Conservation (phyloP, 164 flowering plant species). For the Santalum album region DNA sequence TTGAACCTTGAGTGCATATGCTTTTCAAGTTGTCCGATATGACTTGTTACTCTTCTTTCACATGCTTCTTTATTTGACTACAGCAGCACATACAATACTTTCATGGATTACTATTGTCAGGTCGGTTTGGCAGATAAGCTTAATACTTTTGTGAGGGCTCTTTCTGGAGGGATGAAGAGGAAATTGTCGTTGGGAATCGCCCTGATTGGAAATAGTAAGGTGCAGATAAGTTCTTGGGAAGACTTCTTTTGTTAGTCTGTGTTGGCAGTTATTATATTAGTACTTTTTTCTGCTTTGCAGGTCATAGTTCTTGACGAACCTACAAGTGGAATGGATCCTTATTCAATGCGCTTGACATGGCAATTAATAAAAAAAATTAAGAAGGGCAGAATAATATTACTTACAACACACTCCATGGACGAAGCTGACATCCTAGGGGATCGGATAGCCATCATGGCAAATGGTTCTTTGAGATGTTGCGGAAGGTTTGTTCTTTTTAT, state of each 20-base stretch:
- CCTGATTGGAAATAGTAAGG: slow-evolving; percentile 94
- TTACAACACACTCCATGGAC: slow-evolving; percentile 99
- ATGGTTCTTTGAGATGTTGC: slow-evolving; percentile 93
- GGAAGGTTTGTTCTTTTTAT: slow-evolving; percentile 55
- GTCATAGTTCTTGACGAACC: slow-evolving; percentile 97
- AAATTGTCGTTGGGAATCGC: slow-evolving; percentile 95
- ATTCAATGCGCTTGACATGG: slow-evolving; percentile 98
- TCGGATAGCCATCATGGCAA: slow-evolving; percentile 97
- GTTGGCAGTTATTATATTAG: slow-evolving; percentile 1
- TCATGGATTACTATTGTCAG: slow-evolving; percentile 24
- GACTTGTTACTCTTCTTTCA: no score
- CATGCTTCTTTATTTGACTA: neutral
- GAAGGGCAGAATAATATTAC: slow-evolving; percentile 83
- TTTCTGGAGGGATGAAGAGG: slow-evolving; percentile 99
- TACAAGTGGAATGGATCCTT: slow-evolving; percentile 99
- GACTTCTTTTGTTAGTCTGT: slow-evolving; percentile 2
- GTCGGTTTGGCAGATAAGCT: slow-evolving; percentile 87
- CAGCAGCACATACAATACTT: neutral
- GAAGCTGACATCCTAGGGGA: slow-evolving; percentile 97
- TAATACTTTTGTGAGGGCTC: slow-evolving; percentile 57
- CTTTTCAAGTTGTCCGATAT: no score
- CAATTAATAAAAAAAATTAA: slow-evolving; percentile 80
- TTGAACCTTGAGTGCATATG: neutral
- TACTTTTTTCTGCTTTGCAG: slow-evolving; percentile 27
- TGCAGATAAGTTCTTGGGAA: slow-evolving; percentile 11